Base-by-base conservation (phyloP, 2,329 filamentous ascomycete species). In the Colletotrichum navitas region DNA sequence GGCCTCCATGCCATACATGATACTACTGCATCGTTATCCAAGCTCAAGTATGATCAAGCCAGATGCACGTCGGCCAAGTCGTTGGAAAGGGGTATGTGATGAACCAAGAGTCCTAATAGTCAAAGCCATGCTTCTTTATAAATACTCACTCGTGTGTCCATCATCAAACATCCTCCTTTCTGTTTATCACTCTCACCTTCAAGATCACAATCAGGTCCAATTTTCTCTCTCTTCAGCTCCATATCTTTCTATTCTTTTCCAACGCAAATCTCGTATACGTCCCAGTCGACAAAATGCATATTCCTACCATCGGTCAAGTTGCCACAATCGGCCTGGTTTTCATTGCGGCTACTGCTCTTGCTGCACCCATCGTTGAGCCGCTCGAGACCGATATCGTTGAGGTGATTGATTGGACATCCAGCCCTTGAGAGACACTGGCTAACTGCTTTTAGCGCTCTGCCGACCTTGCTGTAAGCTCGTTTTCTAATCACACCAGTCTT, bases 271-370 rank as follows among this genome's bases (percentile, higher is more conserved):
- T 26, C 4, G 16, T 39, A 24, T 18, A 34, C 21, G n/a, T 14
- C 34, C 51, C 58, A 26, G 29, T 39, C 45, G 39, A 49, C 65
- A 71, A 71, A 41, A 71, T 71, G 68, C 68, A 68, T 47, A 47
- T 63, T 39, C 68, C 68, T 55, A 71, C 68, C 24, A 55, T 71
- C 39, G 65, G 58, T 34, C 68, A 71, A 59, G 45, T 71, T 63
- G 68, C 68, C 68, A 71, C 68, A 24, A 36, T 71, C 12, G 68
- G 68, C 54, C 63, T 71, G 43, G 65, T 65, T 54, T 68, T 71
- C 68, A 63, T 71, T 26, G 47, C 68, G 39, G 52, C 26, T 32
- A 58, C 68, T 36, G 64, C 65, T 21, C 26, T 71, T 54, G 65
- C 68, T 55, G 52, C n/a, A 6, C 68, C 68, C 47, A 26, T 68